phyloP scores from a whole-genome alignment of 805 yeast species.

The Yamadazyma insecticola region DNA sequence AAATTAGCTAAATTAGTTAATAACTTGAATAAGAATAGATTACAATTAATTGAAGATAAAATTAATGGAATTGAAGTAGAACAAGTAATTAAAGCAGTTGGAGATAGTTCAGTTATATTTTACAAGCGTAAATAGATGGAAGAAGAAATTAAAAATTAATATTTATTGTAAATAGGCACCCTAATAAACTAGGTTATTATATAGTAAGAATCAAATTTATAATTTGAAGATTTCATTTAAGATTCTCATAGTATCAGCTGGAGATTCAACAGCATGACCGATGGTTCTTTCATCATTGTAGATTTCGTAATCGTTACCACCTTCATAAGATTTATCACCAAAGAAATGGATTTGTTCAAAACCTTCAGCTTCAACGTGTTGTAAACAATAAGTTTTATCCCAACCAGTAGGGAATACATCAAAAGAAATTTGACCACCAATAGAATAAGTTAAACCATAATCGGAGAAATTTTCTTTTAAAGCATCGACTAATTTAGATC shows the following conservation, averaged over 20 bases:
- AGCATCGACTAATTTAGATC: constrained; percentile 82
- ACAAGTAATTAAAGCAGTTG: constrained; percentile 63
- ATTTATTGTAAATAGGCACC: background rate
- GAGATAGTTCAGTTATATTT: constrained; percentile 56
- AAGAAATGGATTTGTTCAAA: constrained; percentile 92
- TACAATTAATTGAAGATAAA: constrained; percentile 30
- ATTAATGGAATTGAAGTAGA: constrained; percentile 30
- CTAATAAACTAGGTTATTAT: background rate
- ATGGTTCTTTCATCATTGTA: constrained; percentile 87
- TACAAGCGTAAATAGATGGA: constrained; percentile 33
- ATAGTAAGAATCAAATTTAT: constrained; percentile 15
- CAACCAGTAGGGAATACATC: constrained; percentile 99
- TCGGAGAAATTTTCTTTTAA: constrained; percentile 80
- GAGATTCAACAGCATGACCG: constrained; percentile 89
- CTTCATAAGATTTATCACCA: constrained; percentile 95
- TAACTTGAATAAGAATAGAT: constrained; percentile 37
- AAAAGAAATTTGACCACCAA: constrained; percentile 98
- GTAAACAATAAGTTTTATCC: constrained; percentile 98
- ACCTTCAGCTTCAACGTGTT: constrained; percentile 82
- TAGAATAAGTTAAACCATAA: constrained; percentile 86
- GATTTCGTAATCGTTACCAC: constrained; percentile 99
- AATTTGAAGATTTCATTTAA: constrained; percentile 75
- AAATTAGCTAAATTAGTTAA: constrained; percentile 26
- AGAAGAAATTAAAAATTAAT: background rate
- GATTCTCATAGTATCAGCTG: constrained; percentile 83